A percentile compares a stretch with the other conserved stretches of the same genome.
phyloP scores from a whole-genome alignment of 2,329 filamentous ascomycete genomes.

The Fusarium oxysporum region DNA sequence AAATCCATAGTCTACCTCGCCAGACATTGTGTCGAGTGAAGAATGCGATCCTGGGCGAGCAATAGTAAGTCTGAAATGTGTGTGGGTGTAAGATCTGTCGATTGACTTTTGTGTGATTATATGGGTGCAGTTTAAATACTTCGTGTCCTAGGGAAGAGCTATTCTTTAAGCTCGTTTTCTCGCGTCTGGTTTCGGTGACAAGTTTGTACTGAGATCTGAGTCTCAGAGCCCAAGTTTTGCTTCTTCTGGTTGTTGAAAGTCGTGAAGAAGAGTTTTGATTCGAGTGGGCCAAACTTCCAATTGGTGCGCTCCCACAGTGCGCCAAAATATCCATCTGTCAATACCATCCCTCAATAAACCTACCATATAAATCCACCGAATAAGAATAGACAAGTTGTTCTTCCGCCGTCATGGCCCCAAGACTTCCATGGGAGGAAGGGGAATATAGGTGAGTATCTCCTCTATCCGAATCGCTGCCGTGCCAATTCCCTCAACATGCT shows the following conservation, averaged over 20 bases:
- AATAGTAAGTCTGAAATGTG: neutral
- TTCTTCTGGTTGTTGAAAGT: constrained; percentile 28
- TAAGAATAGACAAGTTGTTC: neutral
- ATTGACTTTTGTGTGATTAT: neutral
- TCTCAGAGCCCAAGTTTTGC: constrained; percentile 3
- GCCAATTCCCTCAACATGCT: constrained; percentile 83
- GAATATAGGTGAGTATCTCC: neutral
- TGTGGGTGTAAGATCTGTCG: constrained; percentile 3
- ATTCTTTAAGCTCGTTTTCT: neutral
- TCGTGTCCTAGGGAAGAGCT: neutral
- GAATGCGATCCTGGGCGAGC: neutral
- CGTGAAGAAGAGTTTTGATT: constrained; percentile 46
- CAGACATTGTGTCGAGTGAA: constrained; percentile 44
- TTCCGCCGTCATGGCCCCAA: neutral
- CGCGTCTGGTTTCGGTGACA: neutral
- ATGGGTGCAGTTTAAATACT: neutral
- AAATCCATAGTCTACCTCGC: constrained; percentile 53
- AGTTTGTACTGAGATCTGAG: neutral
- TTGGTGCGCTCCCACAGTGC: constrained; percentile 44
- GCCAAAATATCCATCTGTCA: constrained; percentile 23
- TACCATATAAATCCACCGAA: neutral
- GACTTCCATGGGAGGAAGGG: neutral
- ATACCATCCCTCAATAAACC: neutral
- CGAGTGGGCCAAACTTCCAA: constrained; percentile 41
- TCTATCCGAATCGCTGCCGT: constrained; percentile 78